phyloP scores from a whole-genome alignment of 2,329 filamentous ascomycete genomes.

The Penicillium rolfsii region DNA sequence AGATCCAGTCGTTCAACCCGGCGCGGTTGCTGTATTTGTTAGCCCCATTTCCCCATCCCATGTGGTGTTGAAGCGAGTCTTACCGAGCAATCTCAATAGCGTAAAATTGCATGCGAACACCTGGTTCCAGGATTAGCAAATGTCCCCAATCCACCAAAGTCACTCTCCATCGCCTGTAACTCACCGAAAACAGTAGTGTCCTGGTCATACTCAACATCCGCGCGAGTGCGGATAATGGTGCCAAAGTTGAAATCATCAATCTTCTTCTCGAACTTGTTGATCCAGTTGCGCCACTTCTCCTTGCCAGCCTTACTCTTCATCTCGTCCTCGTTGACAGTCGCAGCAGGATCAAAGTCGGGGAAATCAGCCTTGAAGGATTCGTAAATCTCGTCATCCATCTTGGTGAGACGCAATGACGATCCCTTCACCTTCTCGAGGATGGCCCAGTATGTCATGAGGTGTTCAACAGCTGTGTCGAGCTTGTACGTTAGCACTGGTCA shows the following conservation, averaged over 20 bases:
- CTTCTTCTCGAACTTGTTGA: conserved; percentile 90
- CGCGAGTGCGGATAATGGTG: conserved; percentile 80
- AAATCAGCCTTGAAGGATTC: conserved; percentile 86
- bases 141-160: conserved; percentile 1
- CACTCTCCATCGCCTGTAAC: conserved; percentile 28
- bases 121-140: conserved; percentile 37
- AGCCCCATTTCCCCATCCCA: conserved; percentile 6
- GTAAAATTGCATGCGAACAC: conserved; percentile 81
- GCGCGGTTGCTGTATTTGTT: conserved; percentile 67
- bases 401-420: conserved; percentile 86
- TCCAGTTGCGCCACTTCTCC: conserved; percentile 91
- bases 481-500: conserved; percentile 13
- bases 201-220: conserved; percentile 82
- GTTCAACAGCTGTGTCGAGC: conserved; percentile 69
- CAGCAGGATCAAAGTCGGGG: conserved; percentile 85
- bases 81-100: conserved; percentile 74
- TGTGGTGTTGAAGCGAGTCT: conserved; percentile 26
- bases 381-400: conserved; percentile 92
- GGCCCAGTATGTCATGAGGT: conserved; percentile 95
- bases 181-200: conserved; percentile 89
- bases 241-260: conserved; percentile 99
- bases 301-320: conserved; percentile 99
- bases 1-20: conserved; percentile 96
- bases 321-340: conserved; percentile 80
- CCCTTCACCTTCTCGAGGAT: conserved; percentile 90